Evolutionary conservation across 2,329 filamentous ascomycete genomes (phyloP), one percentile per base, ranked within the genome.

Genomic region (Penicillium concentricum): DNA sequence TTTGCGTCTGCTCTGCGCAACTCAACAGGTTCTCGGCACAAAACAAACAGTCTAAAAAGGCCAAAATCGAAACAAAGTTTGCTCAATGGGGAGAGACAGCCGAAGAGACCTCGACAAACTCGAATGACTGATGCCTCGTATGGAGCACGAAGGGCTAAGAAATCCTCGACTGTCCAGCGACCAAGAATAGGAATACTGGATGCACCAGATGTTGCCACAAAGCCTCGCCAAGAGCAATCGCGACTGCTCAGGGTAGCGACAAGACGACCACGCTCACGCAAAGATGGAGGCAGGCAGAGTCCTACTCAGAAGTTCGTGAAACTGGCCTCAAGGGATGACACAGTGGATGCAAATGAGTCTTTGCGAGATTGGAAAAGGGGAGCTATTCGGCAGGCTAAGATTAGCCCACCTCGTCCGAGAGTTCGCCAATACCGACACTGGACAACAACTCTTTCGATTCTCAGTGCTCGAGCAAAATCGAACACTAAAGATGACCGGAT

Each of bases 171-270:
- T 59, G 52, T 22, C 54, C 41, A 35, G 24, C 43, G 63, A 26
- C 70, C 73, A 7, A 69, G 62, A 42, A 63, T 79, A 43, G 80
- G 83, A 57, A 80, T 87, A 18, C 65, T 84, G 7, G 84, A 86
- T 72, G 74, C 75, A n/a, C 65, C 74, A 61, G 64, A 73, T 68
- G 62, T 76, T 58, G 58, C 67, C 28, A 58, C 66, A 20, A 61
- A 61, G 4, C 53, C 64, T 41, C 61, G 60, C 32, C 55, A 63
- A 55, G 61, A 76, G 8, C 72, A 77, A 37, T 82, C 84, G 9
- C 77, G 78, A 22, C 87, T 87, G 52, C 71, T 87, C 6, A 78
- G 78, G 51, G 67, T 87, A 56, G 84, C 84, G 34, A 76, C 78
- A 28, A 79, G 84, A 58, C 75, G 78, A 62, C 81, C 78, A 47